Conservation (phyloP, 139 green algal species). For the Auxenochlorella protothecoides region DNA sequence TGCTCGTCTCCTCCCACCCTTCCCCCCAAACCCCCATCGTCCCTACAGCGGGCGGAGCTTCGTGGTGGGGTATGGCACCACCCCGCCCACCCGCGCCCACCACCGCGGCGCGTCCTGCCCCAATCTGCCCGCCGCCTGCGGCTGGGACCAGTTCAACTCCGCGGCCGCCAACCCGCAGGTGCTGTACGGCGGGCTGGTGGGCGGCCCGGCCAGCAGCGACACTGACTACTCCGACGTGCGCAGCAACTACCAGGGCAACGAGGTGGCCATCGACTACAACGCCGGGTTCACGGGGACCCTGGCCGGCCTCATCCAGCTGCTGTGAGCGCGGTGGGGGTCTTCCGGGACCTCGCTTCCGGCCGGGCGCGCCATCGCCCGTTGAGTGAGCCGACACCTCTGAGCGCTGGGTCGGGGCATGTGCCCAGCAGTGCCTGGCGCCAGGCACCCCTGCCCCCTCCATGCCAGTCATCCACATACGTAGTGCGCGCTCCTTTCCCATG, state of each 20-base stretch:
- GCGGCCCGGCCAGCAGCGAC: conserved; percentile 25
- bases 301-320: conserved; percentile 16
- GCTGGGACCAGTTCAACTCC: conserved; percentile 25
- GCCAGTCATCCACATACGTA: no score
- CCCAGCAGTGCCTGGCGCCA: no score
- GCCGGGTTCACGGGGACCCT: conserved; percentile 34
- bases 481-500: no score
- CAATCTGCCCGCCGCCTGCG: conserved; percentile 25
- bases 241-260: conserved; percentile 28
- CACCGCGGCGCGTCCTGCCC: conserved; percentile 42
- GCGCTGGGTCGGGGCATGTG: no score
- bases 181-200: conserved; percentile 32
- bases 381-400: no score
- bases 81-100: conserved; percentile 24
- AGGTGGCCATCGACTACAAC: conserved; percentile 42
- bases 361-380: no score
- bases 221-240: conserved; percentile 18
- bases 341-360: no score
- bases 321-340: background rate
- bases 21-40: background rate
- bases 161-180: conserved; percentile 28
- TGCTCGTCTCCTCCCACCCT: no score
- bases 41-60: conserved; percentile 16
- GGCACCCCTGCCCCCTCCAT: no score
- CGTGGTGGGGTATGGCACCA: conserved; percentile 35